A percentile compares a stretch with the other conserved stretches of the same genome.
These are phyloP conservation scores for Xerocomus spinulosus DNA, from an alignment of 768 basidiomycete genomes.

Conservation along the genomic window DNA sequence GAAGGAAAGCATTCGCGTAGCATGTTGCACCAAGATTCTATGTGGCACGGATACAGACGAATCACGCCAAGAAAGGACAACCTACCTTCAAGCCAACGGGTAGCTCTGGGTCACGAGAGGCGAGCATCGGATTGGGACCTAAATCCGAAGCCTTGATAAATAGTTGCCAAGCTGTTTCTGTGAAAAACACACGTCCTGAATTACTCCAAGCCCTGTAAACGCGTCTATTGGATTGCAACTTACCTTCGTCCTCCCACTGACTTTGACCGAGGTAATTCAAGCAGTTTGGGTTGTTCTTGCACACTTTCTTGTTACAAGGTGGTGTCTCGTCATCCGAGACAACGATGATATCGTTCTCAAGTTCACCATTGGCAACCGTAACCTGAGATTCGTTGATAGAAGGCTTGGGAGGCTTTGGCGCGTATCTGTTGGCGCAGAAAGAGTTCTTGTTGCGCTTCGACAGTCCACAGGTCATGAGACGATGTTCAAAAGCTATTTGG, in stretches of 20 bases:
- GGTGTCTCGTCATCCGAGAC: constrained; percentile 63
- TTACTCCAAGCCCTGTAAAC: constrained; percentile 2
- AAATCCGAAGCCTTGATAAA: constrained; percentile 52
- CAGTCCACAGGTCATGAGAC: constrained; percentile 64
- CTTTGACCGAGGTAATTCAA: constrained; percentile 85
- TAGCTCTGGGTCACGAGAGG: constrained; percentile 45
- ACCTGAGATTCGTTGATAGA: constrained; percentile 8
- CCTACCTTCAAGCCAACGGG: constrained; percentile 78
- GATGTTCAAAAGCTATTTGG: constrained; percentile 65
- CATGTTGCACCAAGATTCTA: constrained; percentile 97
- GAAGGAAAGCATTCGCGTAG: constrained; percentile 93
- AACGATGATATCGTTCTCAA: constrained; percentile 60
- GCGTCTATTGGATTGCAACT: constrained; percentile 13
- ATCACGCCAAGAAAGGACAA: neutral
- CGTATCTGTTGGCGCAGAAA: constrained; percentile 58
- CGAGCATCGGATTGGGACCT: constrained; percentile 50
- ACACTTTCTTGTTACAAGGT: constrained; percentile 56
- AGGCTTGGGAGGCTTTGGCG: constrained; percentile 20
- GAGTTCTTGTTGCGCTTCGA: constrained; percentile 45
- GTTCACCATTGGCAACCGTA: constrained; percentile 36
- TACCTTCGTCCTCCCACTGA: constrained; percentile 73
- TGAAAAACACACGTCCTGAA: constrained; percentile 12
- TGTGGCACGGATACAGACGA: neutral
- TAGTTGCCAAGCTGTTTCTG: constrained; percentile 47
- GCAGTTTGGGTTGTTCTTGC: constrained; percentile 78